A percentile compares a stretch with the other conserved stretches of the same genome.
phyloP scores from a whole-genome alignment of 169 alveolate species.

The Theileria equi region DNA sequence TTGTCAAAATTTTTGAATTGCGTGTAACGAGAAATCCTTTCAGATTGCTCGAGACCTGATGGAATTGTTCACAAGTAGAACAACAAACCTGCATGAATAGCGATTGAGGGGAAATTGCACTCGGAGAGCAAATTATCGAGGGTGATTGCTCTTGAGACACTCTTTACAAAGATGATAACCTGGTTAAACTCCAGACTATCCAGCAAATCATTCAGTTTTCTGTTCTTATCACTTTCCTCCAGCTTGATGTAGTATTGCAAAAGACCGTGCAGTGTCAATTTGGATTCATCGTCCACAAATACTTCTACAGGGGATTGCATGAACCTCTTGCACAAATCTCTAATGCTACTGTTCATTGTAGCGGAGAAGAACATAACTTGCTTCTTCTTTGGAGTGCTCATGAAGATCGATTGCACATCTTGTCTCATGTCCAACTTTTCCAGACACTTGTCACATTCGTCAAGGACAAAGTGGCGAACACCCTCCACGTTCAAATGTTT shows the following conservation, averaged over 20 bases:
- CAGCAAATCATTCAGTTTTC: constrained; percentile 93
- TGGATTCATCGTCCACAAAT: constrained; percentile 97
- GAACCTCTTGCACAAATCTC: constrained; percentile 95
- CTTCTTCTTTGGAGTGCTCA: constrained; percentile 95
- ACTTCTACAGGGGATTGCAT: constrained; percentile 98
- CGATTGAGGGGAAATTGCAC: constrained; percentile 99
- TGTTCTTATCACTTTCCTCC: constrained; percentile 95
- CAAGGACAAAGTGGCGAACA: constrained; percentile 95
- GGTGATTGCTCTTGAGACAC: constrained; percentile 92
- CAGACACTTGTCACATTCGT: constrained; percentile 99
- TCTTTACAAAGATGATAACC: constrained; percentile 96
- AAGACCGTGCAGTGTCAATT: constrained; percentile 97
- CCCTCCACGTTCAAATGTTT: constrained; percentile 89
- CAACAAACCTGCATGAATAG: constrained; percentile 93
- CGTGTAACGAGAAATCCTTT: constrained; percentile 91
- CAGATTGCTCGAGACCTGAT: constrained; percentile 64
- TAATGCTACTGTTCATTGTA: constrained; percentile 93
- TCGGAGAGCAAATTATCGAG: constrained; percentile 92
- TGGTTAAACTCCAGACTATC: constrained; percentile 97
- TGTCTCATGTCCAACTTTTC: constrained; percentile 96
- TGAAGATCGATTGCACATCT: constrained; percentile 97
- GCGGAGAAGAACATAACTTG: constrained; percentile 99
- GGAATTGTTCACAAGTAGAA: not conserved
- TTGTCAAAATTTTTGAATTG: constrained; percentile 96
- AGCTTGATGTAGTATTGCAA: constrained; percentile 97